Evolutionary conservation across 2,329 filamentous ascomycete genomes (phyloP).

Genomic region (Tothia fuscella): DNA sequence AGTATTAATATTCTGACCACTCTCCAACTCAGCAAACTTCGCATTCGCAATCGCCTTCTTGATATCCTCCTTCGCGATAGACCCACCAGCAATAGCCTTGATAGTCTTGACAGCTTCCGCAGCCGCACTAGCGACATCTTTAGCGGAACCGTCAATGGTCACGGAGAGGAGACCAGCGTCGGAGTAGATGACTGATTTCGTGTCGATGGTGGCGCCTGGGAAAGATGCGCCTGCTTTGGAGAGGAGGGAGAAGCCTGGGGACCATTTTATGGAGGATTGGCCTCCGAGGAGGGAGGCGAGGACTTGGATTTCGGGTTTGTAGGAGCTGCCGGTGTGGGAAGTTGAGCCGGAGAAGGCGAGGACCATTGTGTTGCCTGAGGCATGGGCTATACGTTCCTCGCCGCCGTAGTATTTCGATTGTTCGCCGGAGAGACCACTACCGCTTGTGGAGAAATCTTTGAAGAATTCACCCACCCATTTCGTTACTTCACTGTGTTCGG

Average conservation of each 20-base stretch:
- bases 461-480: slow-evolving; percentile 96
- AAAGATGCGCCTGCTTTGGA: slow-evolving; percentile 61
- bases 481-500: slow-evolving; percentile 59
- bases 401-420: slow-evolving; percentile 85
- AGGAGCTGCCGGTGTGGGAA: slow-evolving; percentile 55
- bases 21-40: slow-evolving; percentile 82
- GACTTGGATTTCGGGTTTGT: slow-evolving; percentile 83
- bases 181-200: slow-evolving; percentile 76
- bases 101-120: slow-evolving; percentile 68
- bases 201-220: slow-evolving; percentile 55
- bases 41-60: slow-evolving; percentile 85
- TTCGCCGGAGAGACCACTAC: slow-evolving; percentile 44
- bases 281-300: slow-evolving; percentile 83
- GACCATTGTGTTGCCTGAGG: slow-evolving; percentile 68
- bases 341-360: slow-evolving; percentile 89
- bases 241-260: slow-evolving; percentile 80
- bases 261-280: slow-evolving; percentile 89
- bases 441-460: slow-evolving; percentile 48
- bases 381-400: slow-evolving; percentile 77
- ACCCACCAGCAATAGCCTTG: slow-evolving; percentile 66
- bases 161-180: slow-evolving; percentile 86
- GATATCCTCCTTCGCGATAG: slow-evolving; percentile 71
- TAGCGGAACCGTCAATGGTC: slow-evolving; percentile 63
- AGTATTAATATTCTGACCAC: slow-evolving; percentile 62
- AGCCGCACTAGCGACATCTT: slow-evolving; percentile 61